Base-by-base conservation (phyloP, 129 eudicot genomes). In the Ambrosia trifida region DNA sequence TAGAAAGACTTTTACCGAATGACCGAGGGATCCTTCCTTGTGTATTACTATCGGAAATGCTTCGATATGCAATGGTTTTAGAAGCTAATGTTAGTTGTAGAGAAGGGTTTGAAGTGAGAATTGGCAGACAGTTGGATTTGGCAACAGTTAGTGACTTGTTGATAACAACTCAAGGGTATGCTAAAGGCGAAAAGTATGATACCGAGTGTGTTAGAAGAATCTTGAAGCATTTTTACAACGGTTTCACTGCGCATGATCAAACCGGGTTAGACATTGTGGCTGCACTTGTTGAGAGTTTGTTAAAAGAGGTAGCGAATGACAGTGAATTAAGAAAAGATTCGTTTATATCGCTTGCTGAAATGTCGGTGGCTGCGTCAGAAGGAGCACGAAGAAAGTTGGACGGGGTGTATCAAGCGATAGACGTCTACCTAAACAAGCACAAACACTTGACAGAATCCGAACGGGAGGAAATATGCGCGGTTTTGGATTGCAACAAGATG, bases 401-500 rank as follows among this genome's bases (percentile, higher is more conserved):
- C 6, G 68, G 47, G 30, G 18, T 62, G 18, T 62, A 62, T 3
- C 7, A 13, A 36, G 68, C 68, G 2, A 62, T 62, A 62, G 68
- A 62, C 18, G 38, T 36, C 68, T 62, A 35, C 49, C 28, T 62
- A 16, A 35, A 33, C 68, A 62, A 62, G 10, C 68, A 62, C 68
- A 35, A 17, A n/a, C 10, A 62, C 16, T 16, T 62, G 68, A 62
- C 68, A 32, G 68, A 62, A 36, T 35, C 68, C 49, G 68, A 62
- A 36, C 30, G 46, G 12, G 68, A 62, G 16, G 68, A 62, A 45
- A 62, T 62, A 4, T 62, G 68, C 11, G 20, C 4, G 46, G 68
- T 62, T 62, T 36, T 62, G 46, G 47, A 62, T 6, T 62, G 68
- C 68, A 62, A 36, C 47, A 62, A 62, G 68, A n/a, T 62, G 68